Conservation (phyloP, 805 yeast species). For the Nakazawaea siamensis region DNA sequence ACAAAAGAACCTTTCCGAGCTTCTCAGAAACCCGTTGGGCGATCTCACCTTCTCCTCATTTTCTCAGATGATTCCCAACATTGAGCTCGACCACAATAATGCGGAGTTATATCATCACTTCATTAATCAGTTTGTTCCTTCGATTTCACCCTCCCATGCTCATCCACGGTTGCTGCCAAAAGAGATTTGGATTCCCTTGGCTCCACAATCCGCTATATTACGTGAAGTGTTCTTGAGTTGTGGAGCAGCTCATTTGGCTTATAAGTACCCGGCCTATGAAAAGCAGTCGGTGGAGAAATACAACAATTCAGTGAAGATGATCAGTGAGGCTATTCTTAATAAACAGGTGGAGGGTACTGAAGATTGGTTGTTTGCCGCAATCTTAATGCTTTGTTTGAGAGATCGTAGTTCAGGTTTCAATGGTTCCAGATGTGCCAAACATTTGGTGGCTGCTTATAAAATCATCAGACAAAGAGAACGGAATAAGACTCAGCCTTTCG, state of each 20-base stretch:
- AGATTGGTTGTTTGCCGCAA: slow-evolving; percentile 32
- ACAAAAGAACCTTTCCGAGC: slow-evolving; percentile 1
- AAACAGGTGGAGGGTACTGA: slow-evolving; percentile 22
- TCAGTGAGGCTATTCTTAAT: slow-evolving; percentile 16
- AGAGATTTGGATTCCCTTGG: slow-evolving; percentile 30
- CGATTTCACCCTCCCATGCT: slow-evolving; percentile 33
- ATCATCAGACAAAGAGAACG: slow-evolving; percentile 23
- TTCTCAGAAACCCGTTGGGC: background rate
- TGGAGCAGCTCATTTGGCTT: slow-evolving; percentile 31
- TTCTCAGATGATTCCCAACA: slow-evolving; percentile 9
- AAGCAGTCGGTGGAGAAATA: slow-evolving; percentile 17
- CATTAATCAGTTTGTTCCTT: slow-evolving; percentile 29
- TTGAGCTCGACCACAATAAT: slow-evolving; percentile 2
- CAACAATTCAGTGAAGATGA: slow-evolving; percentile 15
- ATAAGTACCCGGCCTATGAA: slow-evolving; percentile 21
- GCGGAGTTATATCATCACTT: slow-evolving; percentile 23
- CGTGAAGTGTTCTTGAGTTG: slow-evolving; percentile 29
- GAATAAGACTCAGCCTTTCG: slow-evolving; percentile 10
- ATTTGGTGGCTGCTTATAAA: slow-evolving; percentile 26
- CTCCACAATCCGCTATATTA: slow-evolving; percentile 21
- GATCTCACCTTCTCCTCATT: background rate
- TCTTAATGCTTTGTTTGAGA: slow-evolving; percentile 29
- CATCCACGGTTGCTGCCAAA: slow-evolving; percentile 31
- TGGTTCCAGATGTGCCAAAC: slow-evolving; percentile 22
- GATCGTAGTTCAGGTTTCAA: slow-evolving; percentile 24